These are phyloP conservation scores for Puccinia triticina DNA, from an alignment of 1,284 basidiomycete species.

Conservation along the genomic window DNA sequence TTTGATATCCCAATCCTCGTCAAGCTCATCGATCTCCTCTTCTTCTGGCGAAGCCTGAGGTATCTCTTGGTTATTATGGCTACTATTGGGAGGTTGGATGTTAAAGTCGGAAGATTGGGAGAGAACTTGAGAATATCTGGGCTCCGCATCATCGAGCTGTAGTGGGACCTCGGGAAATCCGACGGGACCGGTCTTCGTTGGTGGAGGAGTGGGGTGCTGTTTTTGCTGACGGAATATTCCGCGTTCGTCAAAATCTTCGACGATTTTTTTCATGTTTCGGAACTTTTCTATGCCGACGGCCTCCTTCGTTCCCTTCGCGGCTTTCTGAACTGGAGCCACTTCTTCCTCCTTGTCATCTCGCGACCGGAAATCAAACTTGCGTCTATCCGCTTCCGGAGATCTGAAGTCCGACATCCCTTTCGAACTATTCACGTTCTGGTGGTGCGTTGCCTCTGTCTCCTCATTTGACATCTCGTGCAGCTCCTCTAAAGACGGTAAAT, in stretches of 20 bases:
- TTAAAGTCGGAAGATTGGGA: background rate
- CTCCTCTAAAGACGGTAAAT: slow-evolving; percentile 27
- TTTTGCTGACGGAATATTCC: slow-evolving; percentile 36
- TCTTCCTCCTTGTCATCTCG: background rate
- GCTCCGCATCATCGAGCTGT: background rate
- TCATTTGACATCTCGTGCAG: background rate
- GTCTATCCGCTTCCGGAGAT: background rate
- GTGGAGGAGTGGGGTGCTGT: background rate
- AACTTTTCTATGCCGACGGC: slow-evolving; percentile 35
- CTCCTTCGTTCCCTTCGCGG: background rate
- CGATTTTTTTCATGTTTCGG: slow-evolving; percentile 16
- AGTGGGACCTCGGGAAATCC: background rate
- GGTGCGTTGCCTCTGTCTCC: background rate
- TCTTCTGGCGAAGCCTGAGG: background rate
- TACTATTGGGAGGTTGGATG: background rate
- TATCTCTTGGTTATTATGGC: background rate
- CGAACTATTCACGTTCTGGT: background rate
- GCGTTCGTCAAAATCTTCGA: slow-evolving; percentile 45
- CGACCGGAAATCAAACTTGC: background rate
- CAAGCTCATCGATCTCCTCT: slow-evolving; percentile 44
- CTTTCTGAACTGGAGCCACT: background rate
- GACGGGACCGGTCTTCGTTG: no score
- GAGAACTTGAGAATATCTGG: background rate
- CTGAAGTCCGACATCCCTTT: background rate
- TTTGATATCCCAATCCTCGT: slow-evolving; percentile 46